phyloP scores from a whole-genome alignment of 495 filamentous ascomycete genomes.

The Aspergillus steynii region DNA sequence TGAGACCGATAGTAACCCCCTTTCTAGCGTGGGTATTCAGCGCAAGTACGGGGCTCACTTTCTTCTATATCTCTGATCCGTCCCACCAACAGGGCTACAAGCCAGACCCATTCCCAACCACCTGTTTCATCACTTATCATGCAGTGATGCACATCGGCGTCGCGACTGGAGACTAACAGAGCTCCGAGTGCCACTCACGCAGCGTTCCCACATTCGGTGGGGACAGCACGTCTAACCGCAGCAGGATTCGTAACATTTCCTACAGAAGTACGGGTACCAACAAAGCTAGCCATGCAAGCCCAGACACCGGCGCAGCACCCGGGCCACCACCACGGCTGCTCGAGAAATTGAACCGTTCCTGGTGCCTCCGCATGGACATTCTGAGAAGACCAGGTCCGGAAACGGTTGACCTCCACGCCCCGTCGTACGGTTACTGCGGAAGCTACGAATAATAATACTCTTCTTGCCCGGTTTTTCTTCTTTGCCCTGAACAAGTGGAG shows the following conservation, averaged over 20 bases:
- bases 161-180: background rate
- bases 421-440: background rate
- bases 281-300: background rate
- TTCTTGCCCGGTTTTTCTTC: background rate
- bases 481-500: background rate
- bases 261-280: background rate
- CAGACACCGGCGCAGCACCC: background rate
- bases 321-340: background rate
- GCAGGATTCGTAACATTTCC: background rate
- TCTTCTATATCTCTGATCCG: slow-evolving; percentile 10
- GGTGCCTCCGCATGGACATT: background rate
- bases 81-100: background rate
- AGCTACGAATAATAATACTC: background rate
- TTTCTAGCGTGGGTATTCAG: background rate
- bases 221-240: background rate
- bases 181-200: background rate
- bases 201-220: background rate
- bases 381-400: background rate
- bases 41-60: background rate
- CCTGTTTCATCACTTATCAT: background rate
- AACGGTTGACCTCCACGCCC: background rate
- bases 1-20: background rate
- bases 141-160: background rate
- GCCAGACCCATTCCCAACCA: background rate
- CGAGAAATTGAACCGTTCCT: slow-evolving; percentile 5